These are phyloP conservation scores for Blakeslea trispora DNA, from an alignment of 371 early-diverging fungal genomes.

Conservation along the genomic window DNA sequence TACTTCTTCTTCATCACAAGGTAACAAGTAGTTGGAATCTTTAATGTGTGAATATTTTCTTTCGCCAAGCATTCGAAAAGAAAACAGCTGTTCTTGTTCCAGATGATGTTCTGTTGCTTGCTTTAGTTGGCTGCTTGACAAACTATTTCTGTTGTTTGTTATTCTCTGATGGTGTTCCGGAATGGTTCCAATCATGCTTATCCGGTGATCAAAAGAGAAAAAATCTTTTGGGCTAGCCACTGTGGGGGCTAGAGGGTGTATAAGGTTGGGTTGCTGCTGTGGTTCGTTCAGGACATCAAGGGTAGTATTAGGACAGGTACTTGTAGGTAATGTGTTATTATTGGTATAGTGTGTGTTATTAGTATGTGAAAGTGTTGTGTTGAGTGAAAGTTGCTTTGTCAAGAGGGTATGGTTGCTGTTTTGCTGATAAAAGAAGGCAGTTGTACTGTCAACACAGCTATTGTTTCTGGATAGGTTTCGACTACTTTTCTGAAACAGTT, in stretches of 20 bases:
- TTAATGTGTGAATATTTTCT: slow-evolving; percentile 31
- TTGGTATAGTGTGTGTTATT: not conserved
- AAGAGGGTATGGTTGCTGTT: no score
- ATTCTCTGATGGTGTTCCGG: no score
- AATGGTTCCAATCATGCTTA: no score
- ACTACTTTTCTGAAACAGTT: slow-evolving; percentile 16
- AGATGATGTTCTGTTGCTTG: slow-evolving; percentile 1
- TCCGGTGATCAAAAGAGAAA: no score
- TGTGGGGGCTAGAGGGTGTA: slow-evolving; percentile 14
- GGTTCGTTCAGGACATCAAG: no score
- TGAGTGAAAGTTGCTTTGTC: no score
- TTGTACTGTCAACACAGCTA: slow-evolving; percentile 3
- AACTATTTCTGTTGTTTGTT: slow-evolving; percentile 8
- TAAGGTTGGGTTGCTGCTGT: slow-evolving; percentile 4
- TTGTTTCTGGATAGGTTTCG: slow-evolving; percentile 16
- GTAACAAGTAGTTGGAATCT: slow-evolving; percentile 38
- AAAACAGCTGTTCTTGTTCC: slow-evolving; percentile 4
- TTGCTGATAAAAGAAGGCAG: not conserved
- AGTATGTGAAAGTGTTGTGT: no score
- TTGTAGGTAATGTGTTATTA: not conserved
- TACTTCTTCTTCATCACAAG: slow-evolving; percentile 53
- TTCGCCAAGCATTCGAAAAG: slow-evolving; percentile 14
- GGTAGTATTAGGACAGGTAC: no score
- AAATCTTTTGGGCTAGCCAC: no score
- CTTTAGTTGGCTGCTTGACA: slow-evolving; percentile 1